A percentile compares a stretch with the other conserved stretches of the same genome.
These are phyloP conservation scores for Aurantiochytrium sp. DNA, from an alignment of 108 stramenopile species.

Conservation along the genomic window DNA sequence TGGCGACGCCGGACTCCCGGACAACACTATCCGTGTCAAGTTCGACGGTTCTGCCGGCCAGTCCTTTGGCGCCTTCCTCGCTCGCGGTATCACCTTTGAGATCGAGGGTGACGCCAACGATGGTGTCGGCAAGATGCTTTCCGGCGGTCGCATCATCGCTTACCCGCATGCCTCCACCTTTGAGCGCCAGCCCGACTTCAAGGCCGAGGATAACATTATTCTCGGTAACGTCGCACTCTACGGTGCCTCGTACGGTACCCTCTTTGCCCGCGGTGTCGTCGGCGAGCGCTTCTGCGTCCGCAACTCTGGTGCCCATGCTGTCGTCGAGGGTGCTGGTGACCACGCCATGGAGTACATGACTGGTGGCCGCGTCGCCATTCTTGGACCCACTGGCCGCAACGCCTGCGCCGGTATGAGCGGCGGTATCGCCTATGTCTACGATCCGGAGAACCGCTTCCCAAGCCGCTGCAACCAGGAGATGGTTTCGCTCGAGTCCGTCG, in stretches of 20 bases:
- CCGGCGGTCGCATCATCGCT: slow-evolving; percentile 85
- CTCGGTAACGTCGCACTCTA: slow-evolving; percentile 90
- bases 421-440: slow-evolving; percentile 89
- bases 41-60: slow-evolving; percentile 86
- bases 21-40: slow-evolving; percentile 83
- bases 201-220: slow-evolving; percentile 79
- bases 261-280: slow-evolving; percentile 90
- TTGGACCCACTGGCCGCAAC: slow-evolving; percentile 90
- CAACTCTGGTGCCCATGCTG: slow-evolving; percentile 88
- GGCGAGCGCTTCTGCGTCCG: slow-evolving; percentile 96
- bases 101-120: slow-evolving; percentile 94
- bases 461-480: slow-evolving; percentile 95
- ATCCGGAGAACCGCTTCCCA: slow-evolving; percentile 77
- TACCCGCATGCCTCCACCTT: slow-evolving; percentile 54
- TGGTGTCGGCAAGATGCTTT: slow-evolving; percentile 92
- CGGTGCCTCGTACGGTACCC: slow-evolving; percentile 86
- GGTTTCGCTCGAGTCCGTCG: slow-evolving; percentile 73
- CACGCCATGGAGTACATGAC: slow-evolving; percentile 99
- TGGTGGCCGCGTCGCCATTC: slow-evolving; percentile 78
- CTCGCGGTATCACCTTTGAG: slow-evolving; percentile 82
- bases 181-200: slow-evolving; percentile 55
- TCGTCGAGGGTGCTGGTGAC: slow-evolving; percentile 93
- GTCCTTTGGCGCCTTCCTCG: slow-evolving; percentile 83
- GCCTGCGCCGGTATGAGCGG: slow-evolving; percentile 98
- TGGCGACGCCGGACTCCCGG: slow-evolving; percentile 84